A percentile compares a stretch with the other conserved stretches of the same genome.
phyloP scores from a whole-genome alignment of 2,329 filamentous ascomycete species.

The Diaporthe sp. region DNA sequence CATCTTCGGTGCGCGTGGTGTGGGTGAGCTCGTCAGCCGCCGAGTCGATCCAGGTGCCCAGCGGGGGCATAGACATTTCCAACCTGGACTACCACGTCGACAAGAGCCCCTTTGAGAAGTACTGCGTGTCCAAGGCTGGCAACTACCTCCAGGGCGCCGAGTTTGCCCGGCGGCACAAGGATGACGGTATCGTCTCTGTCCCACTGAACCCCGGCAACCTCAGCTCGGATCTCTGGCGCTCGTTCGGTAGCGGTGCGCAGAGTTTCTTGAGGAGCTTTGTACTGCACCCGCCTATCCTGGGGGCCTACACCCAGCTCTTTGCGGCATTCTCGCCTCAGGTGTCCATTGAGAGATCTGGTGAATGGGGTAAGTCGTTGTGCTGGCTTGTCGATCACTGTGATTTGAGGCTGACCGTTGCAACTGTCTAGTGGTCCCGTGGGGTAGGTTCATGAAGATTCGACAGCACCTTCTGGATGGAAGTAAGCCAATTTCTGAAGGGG shows the following conservation, averaged over 20 bases:
- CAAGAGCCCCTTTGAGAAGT: slow-evolving; percentile 31
- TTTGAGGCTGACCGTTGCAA: neutral
- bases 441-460: slow-evolving; percentile 47
- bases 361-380: slow-evolving; percentile 37
- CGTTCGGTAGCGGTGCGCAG: neutral
- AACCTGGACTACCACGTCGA: slow-evolving; percentile 31
- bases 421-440: slow-evolving; percentile 50
- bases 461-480: slow-evolving; percentile 43
- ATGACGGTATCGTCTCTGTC: slow-evolving; percentile 41
- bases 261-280: slow-evolving; percentile 22
- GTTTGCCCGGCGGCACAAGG: slow-evolving; percentile 39
- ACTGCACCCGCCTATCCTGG: slow-evolving; percentile 39
- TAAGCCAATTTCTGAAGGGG: slow-evolving; percentile 49
- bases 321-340: slow-evolving; percentile 50
- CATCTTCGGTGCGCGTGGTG: slow-evolving; percentile 30
- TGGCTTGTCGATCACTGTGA: neutral
- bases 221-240: slow-evolving; percentile 39
- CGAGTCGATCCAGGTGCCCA: slow-evolving; percentile 16
- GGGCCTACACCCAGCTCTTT: slow-evolving; percentile 53
- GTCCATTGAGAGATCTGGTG: slow-evolving; percentile 41
- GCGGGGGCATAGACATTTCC: slow-evolving; percentile 20
- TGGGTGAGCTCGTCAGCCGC: slow-evolving; percentile 31
- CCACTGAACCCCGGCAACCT: slow-evolving; percentile 44
- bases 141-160: slow-evolving; percentile 39
- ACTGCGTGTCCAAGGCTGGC: slow-evolving; percentile 42